Conservation (phyloP, 2,329 filamentous ascomycete species). For the Phyllosticta capitalensis region DNA sequence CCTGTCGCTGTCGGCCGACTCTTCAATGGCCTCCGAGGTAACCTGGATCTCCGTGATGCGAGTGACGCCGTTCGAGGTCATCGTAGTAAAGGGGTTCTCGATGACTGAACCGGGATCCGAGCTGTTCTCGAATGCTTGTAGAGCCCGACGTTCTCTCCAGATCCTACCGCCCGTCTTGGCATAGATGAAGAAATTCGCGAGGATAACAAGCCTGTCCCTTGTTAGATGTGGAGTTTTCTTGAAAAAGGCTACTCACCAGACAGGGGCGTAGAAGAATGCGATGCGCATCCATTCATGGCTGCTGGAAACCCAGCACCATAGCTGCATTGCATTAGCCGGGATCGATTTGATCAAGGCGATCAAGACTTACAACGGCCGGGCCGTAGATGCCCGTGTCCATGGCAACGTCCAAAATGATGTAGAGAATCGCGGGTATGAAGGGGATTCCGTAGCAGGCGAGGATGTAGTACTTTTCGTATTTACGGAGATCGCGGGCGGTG, state of each 20-base stretch:
- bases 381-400: conserved; percentile 56
- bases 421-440: conserved; percentile 57
- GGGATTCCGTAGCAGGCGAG: conserved; percentile 63
- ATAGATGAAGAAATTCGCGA: conserved; percentile 56
- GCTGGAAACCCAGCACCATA: conserved; percentile 72
- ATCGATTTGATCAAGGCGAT: too few species aligned
- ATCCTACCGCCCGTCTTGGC: conserved; percentile 57
- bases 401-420: conserved; percentile 53
- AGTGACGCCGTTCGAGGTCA: conserved; percentile 32
- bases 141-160: conserved; percentile 53
- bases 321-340: conserved; percentile 21
- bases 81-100: conserved; percentile 36
- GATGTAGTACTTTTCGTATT: conserved; percentile 63
- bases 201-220: conserved; percentile 41
- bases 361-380: conserved; percentile 49
- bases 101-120: conserved; percentile 15
- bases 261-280: conserved; percentile 62
- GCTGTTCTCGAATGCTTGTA: conserved; percentile 23
- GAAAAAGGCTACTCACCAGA: conserved; percentile 43
- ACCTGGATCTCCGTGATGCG: conserved; percentile 55
- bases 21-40: conserved; percentile 23
- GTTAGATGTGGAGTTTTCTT: not conserved
- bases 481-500: conserved; percentile 52
- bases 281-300: conserved; percentile 65
- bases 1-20: conserved; percentile 31